A percentile compares a stretch with the other conserved stretches of the same genome.
Evolutionary conservation across 768 basidiomycete species (phyloP).

Genomic region (Leccinum uliginosum): DNA sequence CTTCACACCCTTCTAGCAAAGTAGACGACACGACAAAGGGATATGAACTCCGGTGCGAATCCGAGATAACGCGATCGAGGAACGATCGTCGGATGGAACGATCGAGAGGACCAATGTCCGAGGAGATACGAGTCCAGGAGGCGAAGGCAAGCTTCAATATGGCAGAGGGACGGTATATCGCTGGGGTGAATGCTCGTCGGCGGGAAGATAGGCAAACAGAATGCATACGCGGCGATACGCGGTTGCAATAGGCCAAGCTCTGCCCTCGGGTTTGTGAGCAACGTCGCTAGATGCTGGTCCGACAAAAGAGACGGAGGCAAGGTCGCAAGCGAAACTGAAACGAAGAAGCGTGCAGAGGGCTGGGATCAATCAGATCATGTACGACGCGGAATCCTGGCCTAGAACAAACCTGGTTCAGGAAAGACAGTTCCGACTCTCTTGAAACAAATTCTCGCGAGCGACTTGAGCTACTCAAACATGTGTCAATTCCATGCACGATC

Average conservation of each 20-base stretch:
- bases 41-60: constrained; percentile 45
- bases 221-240: constrained; percentile 36
- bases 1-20: constrained; percentile 22
- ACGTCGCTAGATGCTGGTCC: constrained; percentile 24
- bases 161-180: constrained; percentile 37
- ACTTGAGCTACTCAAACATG: constrained; percentile 28
- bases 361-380: constrained; percentile 20
- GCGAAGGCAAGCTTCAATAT: constrained; percentile 51
- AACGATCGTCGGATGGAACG: constrained; percentile 11
- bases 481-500: constrained; percentile 5
- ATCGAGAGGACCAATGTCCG: constrained; percentile 44
- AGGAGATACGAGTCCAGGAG: constrained; percentile 63
- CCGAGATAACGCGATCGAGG: constrained; percentile 7
- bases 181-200: constrained; percentile 7
- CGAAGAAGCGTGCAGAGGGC: constrained; percentile 54
- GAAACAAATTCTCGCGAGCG: constrained; percentile 33
- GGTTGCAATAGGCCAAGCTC: constrained; percentile 39
- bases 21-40: constrained; percentile 50
- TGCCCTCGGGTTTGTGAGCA: constrained; percentile 31
- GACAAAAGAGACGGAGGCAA: constrained; percentile 44
- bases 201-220: constrained; percentile 40
- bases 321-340: constrained; percentile 45
- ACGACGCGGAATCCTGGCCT: background rate
- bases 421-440: constrained; percentile 31
- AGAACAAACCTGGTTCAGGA: constrained; percentile 16